Conservation (phyloP, 1,284 basidiomycete species). For the Paramarasmius palmivorus region DNA sequence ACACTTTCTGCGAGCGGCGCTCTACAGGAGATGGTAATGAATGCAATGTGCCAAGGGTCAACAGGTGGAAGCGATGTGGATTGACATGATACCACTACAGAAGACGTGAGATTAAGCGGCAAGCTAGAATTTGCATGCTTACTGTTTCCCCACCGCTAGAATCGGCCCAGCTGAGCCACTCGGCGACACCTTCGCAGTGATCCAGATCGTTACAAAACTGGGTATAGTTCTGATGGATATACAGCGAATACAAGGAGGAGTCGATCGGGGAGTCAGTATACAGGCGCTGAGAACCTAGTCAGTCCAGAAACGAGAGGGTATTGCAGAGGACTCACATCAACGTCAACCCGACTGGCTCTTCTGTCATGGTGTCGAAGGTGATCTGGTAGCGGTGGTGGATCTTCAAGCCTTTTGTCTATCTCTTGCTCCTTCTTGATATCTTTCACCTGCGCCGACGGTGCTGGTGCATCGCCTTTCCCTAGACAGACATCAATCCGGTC, state of each 20-base stretch:
- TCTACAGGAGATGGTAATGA: constrained; percentile 85
- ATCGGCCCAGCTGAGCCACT: constrained; percentile 84
- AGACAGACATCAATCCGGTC: constrained; percentile 4
- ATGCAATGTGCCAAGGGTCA: constrained; percentile 78
- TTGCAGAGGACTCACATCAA: constrained; percentile 60
- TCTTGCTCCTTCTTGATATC: constrained; percentile 59
- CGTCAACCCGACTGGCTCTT: constrained; percentile 75
- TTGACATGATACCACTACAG: constrained; percentile 74
- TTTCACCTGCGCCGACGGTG: constrained; percentile 50
- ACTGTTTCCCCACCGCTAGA: constrained; percentile 75
- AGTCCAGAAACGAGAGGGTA: not conserved
- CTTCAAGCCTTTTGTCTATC: constrained; percentile 49
- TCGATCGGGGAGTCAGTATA: constrained; percentile 91
- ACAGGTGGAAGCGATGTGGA: constrained; percentile 83
- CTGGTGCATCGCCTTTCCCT: constrained; percentile 75
- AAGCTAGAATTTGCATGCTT: constrained; percentile 25
- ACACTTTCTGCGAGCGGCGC: constrained; percentile 75
- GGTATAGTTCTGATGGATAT: constrained; percentile 92
- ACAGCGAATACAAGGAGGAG: constrained; percentile 84
- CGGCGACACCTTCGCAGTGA: constrained; percentile 70
- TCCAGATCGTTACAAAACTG: constrained; percentile 83
- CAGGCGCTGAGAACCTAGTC: constrained; percentile 30
- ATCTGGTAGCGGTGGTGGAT: constrained; percentile 53
- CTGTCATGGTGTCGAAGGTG: constrained; percentile 63
- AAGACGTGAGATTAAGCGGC: not conserved